phyloP scores from a whole-genome alignment of 768 basidiomycete genomes.

The Piloderma croceum region DNA sequence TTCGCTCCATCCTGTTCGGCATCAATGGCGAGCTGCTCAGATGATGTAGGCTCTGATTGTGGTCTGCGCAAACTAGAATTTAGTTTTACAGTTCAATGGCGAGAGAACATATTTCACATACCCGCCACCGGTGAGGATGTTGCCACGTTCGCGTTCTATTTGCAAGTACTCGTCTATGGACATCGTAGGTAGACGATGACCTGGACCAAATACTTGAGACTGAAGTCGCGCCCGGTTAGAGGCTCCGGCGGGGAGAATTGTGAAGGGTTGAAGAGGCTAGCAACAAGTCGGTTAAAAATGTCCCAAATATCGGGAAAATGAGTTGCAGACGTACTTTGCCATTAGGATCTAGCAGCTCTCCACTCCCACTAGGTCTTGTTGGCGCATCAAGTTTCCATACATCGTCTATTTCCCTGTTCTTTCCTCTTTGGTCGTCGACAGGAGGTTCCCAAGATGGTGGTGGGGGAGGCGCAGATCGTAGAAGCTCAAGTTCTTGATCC shows the following conservation, averaged over 20 bases:
- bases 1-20: conserved; percentile 80
- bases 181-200: conserved; percentile 89
- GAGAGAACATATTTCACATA: conserved; percentile 31
- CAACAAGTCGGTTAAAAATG: conserved; percentile 6
- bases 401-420: conserved; percentile 37
- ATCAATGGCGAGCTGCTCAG: conserved; percentile 72
- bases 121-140: conserved; percentile 86
- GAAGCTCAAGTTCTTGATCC: conserved; percentile 66
- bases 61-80: conserved; percentile 51
- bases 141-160: conserved; percentile 77
- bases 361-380: conserved; percentile 39
- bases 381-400: conserved; percentile 73
- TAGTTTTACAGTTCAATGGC: not conserved
- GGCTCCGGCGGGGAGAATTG: conserved; percentile 73
- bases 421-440: conserved; percentile 34
- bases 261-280: conserved; percentile 88
- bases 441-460: conserved; percentile 25
- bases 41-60: conserved; percentile 59
- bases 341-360: conserved; percentile 63
- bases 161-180: conserved; percentile 91
- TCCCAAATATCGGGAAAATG: not conserved
- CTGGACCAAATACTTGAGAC: conserved; percentile 77
- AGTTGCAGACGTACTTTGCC: conserved; percentile 58
- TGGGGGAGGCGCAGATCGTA: conserved; percentile 49
- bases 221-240: conserved; percentile 68